Evolutionary conservation across 352 stramenopile genomes (phyloP), one percentile per base, ranked within the genome.

Genomic region (Pythium aquatile): DNA sequence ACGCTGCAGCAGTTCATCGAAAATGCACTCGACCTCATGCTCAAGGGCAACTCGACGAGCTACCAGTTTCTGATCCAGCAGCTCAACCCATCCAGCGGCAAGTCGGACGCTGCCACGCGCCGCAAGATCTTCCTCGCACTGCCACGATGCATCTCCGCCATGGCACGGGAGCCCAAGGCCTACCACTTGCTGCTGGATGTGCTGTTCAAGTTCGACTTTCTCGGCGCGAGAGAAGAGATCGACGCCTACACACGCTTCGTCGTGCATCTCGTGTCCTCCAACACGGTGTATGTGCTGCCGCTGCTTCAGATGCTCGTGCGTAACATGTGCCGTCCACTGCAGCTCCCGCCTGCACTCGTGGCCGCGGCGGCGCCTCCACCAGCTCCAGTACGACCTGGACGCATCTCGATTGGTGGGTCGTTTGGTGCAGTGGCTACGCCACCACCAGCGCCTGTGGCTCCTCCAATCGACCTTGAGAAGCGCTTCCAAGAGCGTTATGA

Each of bases 1-100:
- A 88, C 74, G 55, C 83, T 93, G 69, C 79, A 90, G 58, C 73
- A 83, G 66, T 92, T 95, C 65, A 90, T 95, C 60, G 83, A 95
- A 73, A 92, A 91, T 61, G 86, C 86, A 44, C 72, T 93, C 68
- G 81, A 91, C 42, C 68, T 91, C 57, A 79, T 88, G 54, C 69
- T 93, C 68, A 93, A 95, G 77, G 86, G 86, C 39, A 95, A 95
- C 70, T 71, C 71, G 48, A 87, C 86, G 62, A 91, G 78, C 69
- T 94, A 94, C 76, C 71, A 90, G 20, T 90, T 77, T 66, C 65
- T 92, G 16, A 75, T 93, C 51, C 76, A 86, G 64, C 81, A 91
- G 65, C 65, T 91, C 42, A 77, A 80, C 57, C 55, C 59, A 62
- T 51, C 65, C 33, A 72, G 76, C 8, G 53, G 72, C 40, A 77